phyloP scores from a whole-genome alignment of 1,139 yeast genomes.

The Diutina ranongensis region DNA sequence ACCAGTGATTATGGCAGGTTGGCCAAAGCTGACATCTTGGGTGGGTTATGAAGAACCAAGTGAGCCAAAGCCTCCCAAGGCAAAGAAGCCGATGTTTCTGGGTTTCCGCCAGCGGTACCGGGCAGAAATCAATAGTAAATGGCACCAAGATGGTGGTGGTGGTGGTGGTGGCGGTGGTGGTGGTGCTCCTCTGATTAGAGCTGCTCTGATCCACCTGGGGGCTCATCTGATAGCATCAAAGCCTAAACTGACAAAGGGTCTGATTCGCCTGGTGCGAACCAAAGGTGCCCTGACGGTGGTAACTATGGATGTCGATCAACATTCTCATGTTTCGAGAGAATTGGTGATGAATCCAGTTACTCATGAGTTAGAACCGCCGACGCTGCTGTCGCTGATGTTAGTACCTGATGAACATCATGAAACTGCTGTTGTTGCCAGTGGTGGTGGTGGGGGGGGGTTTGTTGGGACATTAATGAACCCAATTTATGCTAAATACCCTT shows the following conservation, averaged over 20 bases:
- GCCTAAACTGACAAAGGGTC: background rate
- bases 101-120: background rate
- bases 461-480: background rate
- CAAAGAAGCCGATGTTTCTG: background rate
- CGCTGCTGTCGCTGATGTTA: slow-evolving; percentile 1
- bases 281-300: background rate
- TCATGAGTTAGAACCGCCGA: slow-evolving; percentile 4
- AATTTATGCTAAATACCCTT: background rate
- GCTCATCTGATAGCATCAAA: background rate
- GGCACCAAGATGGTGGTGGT: background rate
- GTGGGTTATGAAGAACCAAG: background rate
- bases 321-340: background rate
- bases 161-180: background rate
- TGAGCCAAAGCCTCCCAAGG: background rate
- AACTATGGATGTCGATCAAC: background rate
- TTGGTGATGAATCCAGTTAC: background rate
- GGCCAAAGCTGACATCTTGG: slow-evolving; percentile 1
- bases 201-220: slow-evolving; percentile 2
- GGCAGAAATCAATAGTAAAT: background rate
- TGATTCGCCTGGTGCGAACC: slow-evolving; percentile 6
- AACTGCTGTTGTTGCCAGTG: background rate
- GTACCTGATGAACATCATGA: background rate
- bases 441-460: background rate
- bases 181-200: background rate
- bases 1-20: background rate